Evolutionary conservation across 164 flowering plant genomes (phyloP), one percentile per base, ranked within the genome.

Genomic region (Nelumbo lutea): DNA sequence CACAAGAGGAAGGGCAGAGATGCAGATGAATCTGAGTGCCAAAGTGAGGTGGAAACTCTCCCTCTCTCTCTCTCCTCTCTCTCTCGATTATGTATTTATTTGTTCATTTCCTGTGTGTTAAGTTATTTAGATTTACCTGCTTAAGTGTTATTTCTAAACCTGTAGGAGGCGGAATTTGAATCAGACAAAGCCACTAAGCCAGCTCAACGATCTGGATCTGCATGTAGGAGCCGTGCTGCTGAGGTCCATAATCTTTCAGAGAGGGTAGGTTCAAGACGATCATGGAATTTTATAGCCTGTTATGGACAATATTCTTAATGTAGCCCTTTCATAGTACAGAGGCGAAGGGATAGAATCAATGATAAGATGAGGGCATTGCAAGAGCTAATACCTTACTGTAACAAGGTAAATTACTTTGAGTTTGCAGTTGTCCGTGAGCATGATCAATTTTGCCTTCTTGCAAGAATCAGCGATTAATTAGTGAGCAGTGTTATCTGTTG

Each of bases 281-380:
- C 42, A 11, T 58, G 6, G 3, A 27, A 42, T n/a, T 56, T 2
- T 51, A 64, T 53, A 7, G 14, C 27, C 27, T 65, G n/a, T 5
- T 48, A 10, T n/a, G 10, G 1, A 56, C 68, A 9, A 14, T 10
- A 41, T 65, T 52, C 42, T 55, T 51, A 44, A 62, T 2, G 53
- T 63, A 55, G 39, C 46, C 27, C 55, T 47, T 42, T 14, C n/a
- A 46, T 50, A 9, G 47, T 62, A 71, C 88, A 90, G 96, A 90
- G 96, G 74, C 82, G 96, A 75, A 87, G 98, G 61, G 87, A 89
- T 61, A 80, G 93, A 77, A 90, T 90, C 51, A 88, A 90, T 70
- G 96, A 90, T 82, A 92, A 90, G 79, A 88, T 92, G 94, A 90
- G 79, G 70, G 96, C 97, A 39, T 76, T 92, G 73, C 97, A 92